A percentile compares a stretch with the other conserved stretches of the same genome.
phyloP scores from a whole-genome alignment of 345 rosid genomes.

The Firmiana major region DNA sequence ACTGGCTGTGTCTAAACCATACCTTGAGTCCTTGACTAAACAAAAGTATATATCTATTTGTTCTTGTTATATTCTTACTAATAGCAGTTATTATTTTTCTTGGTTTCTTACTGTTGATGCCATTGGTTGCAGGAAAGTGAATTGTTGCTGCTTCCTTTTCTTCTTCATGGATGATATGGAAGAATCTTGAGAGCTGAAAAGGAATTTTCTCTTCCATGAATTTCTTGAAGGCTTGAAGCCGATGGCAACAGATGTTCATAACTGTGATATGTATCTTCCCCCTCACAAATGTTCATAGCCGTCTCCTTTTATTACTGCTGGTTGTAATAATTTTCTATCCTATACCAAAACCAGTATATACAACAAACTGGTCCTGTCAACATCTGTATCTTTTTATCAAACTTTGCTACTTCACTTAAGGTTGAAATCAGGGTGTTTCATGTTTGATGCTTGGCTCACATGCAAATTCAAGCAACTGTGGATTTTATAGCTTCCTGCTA shows the following conservation, averaged over 20 bases:
- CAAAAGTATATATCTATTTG: background rate
- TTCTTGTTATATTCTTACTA: background rate
- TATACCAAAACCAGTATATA: background rate
- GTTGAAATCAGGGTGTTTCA: background rate
- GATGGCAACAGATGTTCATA: background rate
- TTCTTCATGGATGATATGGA: background rate
- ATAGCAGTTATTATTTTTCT: too few relatives aligned
- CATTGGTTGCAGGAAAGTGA: slow-evolving; percentile 3
- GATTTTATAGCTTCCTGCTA: background rate
- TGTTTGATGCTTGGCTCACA: background rate
- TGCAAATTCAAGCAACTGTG: background rate
- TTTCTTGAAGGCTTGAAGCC: background rate
- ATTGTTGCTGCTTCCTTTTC: background rate
- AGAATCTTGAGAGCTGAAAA: background rate
- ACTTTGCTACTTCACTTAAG: too few relatives aligned
- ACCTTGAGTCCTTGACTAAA: slow-evolving; percentile 2
- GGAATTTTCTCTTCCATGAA: background rate
- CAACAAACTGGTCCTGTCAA: background rate
- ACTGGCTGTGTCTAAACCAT: slow-evolving; percentile 22
- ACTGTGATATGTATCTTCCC: background rate
- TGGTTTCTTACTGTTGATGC: background rate
- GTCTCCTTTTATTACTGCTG: background rate
- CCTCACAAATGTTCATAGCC: background rate
- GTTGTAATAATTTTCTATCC: background rate
- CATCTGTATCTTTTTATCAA: background rate